phyloP scores from a whole-genome alignment of 768 basidiomycete genomes.

The Phlebiopsis flavidoalba region DNA sequence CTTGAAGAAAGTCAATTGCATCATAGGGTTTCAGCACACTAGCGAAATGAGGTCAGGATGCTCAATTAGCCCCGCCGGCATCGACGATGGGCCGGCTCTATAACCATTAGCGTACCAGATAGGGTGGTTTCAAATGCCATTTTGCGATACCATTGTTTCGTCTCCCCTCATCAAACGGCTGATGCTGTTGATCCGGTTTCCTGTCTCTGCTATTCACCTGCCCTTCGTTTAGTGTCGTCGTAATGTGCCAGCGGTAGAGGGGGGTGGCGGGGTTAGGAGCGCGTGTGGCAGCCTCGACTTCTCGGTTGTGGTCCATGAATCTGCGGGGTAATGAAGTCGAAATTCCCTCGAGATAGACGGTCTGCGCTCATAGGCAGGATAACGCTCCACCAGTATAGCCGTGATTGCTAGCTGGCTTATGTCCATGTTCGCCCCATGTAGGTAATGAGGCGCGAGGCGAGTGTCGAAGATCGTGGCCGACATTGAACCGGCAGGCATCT shows the following conservation, averaged over 20 bases:
- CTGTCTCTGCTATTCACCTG: not conserved
- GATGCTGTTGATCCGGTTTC: not conserved
- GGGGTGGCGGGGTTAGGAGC: too few relatives aligned
- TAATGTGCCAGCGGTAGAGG: too few relatives aligned
- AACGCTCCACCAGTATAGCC: not conserved
- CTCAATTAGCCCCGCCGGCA: conserved; percentile 6
- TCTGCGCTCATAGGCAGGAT: not conserved
- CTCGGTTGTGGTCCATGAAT: conserved; percentile 4
- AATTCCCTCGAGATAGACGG: not conserved
- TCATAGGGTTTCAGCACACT: not conserved
- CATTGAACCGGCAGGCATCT: not conserved
- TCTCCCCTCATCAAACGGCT: not conserved
- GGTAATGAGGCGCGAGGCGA: not conserved
- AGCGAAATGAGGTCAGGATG: not conserved
- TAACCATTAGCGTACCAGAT: not conserved
- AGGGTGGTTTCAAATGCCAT: not conserved
- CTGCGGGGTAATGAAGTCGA: conserved; percentile 10
- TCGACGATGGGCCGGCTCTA: conserved; percentile 10
- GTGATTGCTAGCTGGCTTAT: not conserved
- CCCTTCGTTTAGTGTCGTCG: too few relatives aligned
- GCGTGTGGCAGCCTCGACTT: too few relatives aligned
- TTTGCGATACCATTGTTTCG: conserved; percentile 1
- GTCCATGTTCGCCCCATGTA: not conserved
- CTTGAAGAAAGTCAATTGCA: not conserved
- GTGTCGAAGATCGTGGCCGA: conserved; percentile 4